Evolutionary conservation across 2,329 filamentous ascomycete genomes (phyloP).

Genomic region (Orbilia javanica): DNA sequence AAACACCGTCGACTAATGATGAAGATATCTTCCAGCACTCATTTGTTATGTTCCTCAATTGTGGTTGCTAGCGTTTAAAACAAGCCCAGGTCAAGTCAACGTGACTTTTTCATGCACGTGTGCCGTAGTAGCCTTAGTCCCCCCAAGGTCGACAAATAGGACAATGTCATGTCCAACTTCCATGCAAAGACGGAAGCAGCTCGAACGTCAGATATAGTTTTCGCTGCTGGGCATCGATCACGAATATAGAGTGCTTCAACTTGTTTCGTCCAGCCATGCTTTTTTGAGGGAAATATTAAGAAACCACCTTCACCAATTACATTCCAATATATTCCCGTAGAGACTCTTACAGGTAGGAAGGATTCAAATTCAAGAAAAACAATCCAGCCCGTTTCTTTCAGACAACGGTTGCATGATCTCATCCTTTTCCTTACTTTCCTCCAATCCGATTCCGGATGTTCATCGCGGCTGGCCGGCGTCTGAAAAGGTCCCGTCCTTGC

Average conservation of each 20-base stretch:
- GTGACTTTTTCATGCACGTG: constrained; percentile 55
- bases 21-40: constrained; percentile 36
- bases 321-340: constrained; percentile 18
- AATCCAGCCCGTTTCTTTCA: constrained; percentile 10
- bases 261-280: constrained; percentile 23
- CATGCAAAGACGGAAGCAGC: constrained; percentile 46
- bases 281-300: constrained; percentile 20
- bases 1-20: constrained; percentile 17
- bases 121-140: neutral
- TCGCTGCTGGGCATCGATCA: constrained; percentile 41
- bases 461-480: constrained; percentile 37
- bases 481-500: constrained; percentile 47
- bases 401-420: constrained; percentile 26
- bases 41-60: constrained; percentile 45
- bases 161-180: constrained; percentile 18
- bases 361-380: no score
- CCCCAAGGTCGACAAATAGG: constrained; percentile 44
- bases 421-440: constrained; percentile 35
- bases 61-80: constrained; percentile 16
- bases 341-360: constrained; percentile 13
- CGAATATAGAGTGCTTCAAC: constrained; percentile 16
- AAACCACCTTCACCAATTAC: constrained; percentile 20
- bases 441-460: constrained; percentile 55
- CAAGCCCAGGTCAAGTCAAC: constrained; percentile 34
- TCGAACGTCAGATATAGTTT: constrained; percentile 1